phyloP scores from a whole-genome alignment of 257 asterid genomes.

The Nicotiana sylvestris region DNA sequence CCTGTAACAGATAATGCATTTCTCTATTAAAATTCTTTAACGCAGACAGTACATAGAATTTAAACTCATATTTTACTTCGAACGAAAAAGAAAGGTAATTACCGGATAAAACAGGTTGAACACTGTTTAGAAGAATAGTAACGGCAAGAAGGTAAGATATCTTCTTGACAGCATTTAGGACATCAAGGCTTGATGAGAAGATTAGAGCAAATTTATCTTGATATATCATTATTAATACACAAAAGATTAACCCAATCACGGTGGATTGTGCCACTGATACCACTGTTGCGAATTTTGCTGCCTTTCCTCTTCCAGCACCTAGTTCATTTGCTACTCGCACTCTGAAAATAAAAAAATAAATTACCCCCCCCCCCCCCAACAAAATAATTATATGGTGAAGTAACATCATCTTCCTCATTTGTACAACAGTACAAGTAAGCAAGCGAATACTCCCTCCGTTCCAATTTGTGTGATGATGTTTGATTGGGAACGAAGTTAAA shows the following conservation, averaged over 20 bases:
- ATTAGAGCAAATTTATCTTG: constrained; percentile 34
- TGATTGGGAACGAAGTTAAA: no score
- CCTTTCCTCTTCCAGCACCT: constrained; percentile 52
- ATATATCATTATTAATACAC: constrained; percentile 25
- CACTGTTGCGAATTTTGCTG: constrained; percentile 43
- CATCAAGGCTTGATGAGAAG: constrained; percentile 37
- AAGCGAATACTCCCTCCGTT: no score
- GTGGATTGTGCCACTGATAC: constrained; percentile 49
- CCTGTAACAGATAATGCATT: constrained; percentile 15
- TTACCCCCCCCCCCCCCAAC: no score
- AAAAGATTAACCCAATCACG: constrained; percentile 36
- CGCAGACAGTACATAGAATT: not conserved
- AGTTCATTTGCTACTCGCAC: constrained; percentile 60
- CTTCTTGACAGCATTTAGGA: constrained; percentile 28
- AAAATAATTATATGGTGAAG: not conserved
- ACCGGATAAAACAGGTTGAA: constrained; percentile 64
- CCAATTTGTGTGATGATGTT: no score
- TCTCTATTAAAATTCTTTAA: not conserved
- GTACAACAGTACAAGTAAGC: not conserved
- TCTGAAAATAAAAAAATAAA: constrained; percentile 14
- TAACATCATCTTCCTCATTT: not conserved
- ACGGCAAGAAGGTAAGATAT: constrained; percentile 36
- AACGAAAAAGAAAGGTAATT: not conserved
- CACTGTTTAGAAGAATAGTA: constrained; percentile 50
- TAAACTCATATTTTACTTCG: not conserved